Conservation (phyloP, 345 rosid species). For the Aquilaria malaccensis region DNA sequence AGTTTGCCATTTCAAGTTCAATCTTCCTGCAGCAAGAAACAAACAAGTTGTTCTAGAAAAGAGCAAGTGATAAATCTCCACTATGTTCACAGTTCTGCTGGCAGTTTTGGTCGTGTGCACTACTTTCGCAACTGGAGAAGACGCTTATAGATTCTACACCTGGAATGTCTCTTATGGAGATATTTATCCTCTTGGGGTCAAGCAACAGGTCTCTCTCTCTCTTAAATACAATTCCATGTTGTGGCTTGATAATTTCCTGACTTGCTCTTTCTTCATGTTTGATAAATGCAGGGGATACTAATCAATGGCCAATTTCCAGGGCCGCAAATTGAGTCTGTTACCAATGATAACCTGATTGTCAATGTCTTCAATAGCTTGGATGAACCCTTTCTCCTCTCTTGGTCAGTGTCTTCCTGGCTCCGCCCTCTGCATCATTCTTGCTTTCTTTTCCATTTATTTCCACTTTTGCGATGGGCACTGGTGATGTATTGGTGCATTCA, state of each 20-base stretch:
- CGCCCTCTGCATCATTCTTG: too few relatives aligned
- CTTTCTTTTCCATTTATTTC: too few relatives aligned
- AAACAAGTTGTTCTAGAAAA: too few relatives aligned
- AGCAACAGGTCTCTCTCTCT: conserved; percentile 39
- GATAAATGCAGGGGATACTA: conserved; percentile 62
- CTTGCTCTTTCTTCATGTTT: neutral
- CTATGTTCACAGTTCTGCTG: too few relatives aligned
- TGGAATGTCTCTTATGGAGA: conserved; percentile 71
- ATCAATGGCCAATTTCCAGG: conserved; percentile 95
- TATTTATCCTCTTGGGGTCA: conserved; percentile 62
- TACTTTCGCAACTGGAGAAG: conserved; percentile 36
- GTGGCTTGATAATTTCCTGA: neutral
- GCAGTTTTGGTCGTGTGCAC: too few relatives aligned
- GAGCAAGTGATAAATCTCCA: too few relatives aligned
- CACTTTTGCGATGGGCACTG: too few relatives aligned
- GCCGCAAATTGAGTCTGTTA: conserved; percentile 72
- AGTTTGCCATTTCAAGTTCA: too few relatives aligned
- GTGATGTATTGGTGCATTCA: too few relatives aligned
- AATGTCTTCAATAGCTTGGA: conserved; percentile 84
- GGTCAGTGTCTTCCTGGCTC: conserved; percentile 37
- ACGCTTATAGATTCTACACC: conserved; percentile 51
- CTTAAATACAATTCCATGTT: too few relatives aligned
- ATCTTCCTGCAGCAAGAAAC: too few relatives aligned
- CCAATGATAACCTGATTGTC: conserved; percentile 81
- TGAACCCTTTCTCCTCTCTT: conserved; percentile 82